Conservation (phyloP, 2,329 filamentous ascomycete genomes). For the Talaromyces islandicus region DNA sequence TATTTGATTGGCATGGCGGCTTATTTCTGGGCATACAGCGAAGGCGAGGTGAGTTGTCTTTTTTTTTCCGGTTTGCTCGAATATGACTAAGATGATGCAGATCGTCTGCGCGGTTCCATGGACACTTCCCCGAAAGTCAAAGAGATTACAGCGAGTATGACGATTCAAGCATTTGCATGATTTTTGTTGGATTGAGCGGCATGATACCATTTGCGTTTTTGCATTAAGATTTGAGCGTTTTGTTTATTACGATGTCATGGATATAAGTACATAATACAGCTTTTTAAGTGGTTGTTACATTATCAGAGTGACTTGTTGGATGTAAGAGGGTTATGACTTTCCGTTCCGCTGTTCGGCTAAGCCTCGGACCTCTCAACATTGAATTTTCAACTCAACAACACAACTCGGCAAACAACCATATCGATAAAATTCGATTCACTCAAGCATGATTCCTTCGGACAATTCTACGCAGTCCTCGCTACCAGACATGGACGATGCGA, state of each 20-base stretch:
- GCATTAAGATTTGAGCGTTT: background rate
- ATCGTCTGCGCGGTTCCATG: slow-evolving; percentile 64
- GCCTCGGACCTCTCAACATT: background rate
- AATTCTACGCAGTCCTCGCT: background rate
- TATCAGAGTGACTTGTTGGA: background rate
- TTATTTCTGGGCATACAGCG: slow-evolving; percentile 96
- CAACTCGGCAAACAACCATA: background rate
- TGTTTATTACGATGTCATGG: background rate
- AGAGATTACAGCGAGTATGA: background rate
- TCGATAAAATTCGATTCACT: background rate
- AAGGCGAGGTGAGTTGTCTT: slow-evolving; percentile 72
- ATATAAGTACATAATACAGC: background rate
- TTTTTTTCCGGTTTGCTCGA: slow-evolving; percentile 4
- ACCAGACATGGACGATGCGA: background rate
- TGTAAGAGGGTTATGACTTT: too few species aligned
- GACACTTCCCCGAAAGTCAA: slow-evolving; percentile 57
- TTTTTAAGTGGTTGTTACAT: too few species aligned
- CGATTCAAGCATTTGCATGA: background rate
- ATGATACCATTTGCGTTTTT: background rate
- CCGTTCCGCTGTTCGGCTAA: background rate
- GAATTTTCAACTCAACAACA: background rate
- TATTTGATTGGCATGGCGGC: slow-evolving; percentile 78
- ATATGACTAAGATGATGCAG: slow-evolving; percentile 32
- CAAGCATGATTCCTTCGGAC: background rate
- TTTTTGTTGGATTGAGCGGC: background rate